Conservation (phyloP, 2,329 filamentous ascomycete species). For the Elsinoe fawcettii region DNA sequence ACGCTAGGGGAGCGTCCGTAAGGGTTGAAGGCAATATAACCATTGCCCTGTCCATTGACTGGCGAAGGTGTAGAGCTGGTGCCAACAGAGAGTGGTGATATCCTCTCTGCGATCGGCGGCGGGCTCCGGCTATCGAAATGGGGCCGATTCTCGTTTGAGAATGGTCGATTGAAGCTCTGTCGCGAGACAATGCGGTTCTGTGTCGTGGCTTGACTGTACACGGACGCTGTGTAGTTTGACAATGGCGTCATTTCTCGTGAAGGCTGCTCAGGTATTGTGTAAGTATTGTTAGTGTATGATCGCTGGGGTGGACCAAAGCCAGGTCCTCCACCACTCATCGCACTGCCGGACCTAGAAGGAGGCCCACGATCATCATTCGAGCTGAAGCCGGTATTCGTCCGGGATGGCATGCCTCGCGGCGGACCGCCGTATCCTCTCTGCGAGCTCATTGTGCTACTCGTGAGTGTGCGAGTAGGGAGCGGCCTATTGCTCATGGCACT, state of each 20-base stretch:
- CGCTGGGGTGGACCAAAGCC: slow-evolving; percentile 19
- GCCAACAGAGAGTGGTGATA: slow-evolving; percentile 4
- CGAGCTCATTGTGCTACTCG: slow-evolving; percentile 9
- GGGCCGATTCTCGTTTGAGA: slow-evolving; percentile 13
- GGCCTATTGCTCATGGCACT: slow-evolving; percentile 1
- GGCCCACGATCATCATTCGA: slow-evolving; percentile 18
- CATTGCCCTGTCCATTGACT: slow-evolving; percentile 13
- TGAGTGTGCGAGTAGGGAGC: slow-evolving; percentile 11
- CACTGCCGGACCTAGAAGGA: slow-evolving; percentile 18
- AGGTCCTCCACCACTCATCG: slow-evolving; percentile 17
- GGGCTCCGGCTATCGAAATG: slow-evolving; percentile 11
- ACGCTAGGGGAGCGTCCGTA: slow-evolving; percentile 14
- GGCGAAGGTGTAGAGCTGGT: slow-evolving; percentile 6
- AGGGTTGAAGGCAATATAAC: slow-evolving; percentile 30
- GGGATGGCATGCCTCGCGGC: slow-evolving; percentile 19
- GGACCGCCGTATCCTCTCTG: slow-evolving; percentile 4
- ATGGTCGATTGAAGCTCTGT: slow-evolving; percentile 14
- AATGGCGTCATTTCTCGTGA: slow-evolving; percentile 20
- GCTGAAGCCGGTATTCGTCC: slow-evolving; percentile 23
- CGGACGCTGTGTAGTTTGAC: slow-evolving; percentile 16
- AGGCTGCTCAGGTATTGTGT: slow-evolving; percentile 18
- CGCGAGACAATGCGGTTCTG: slow-evolving; percentile 12
- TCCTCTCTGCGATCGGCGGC: slow-evolving; percentile 1
- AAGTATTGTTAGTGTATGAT: slow-evolving; percentile 25
- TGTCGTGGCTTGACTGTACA: slow-evolving; percentile 17